Base-by-base conservation (phyloP, 169 alveolate species). In the Theileria equi region DNA sequence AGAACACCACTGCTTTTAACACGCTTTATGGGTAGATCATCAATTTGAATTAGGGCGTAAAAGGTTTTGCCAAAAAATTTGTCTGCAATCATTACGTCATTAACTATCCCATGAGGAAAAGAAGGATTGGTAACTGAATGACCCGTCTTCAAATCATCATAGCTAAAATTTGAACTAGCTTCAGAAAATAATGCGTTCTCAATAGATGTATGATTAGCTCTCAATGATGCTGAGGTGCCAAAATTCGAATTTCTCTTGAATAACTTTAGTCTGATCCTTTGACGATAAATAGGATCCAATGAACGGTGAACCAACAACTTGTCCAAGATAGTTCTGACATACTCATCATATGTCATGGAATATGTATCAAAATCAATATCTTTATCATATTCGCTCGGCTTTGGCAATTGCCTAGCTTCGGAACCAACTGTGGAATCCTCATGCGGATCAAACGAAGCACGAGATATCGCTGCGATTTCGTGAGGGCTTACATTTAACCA, bases 1-100 rank as follows among this genome's bases (percentile, higher is more conserved):
- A 85, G 59, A n/a, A 85, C 79, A 21, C 88, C 92, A 4, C 88
- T 79, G 45, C 89, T 67, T 38, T 85, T 85, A 25, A 85, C 68
- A 53, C 85, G 73, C 52, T 63, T 80, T 1, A 85, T 44, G 6
- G 67, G 57, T 48, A 50, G 59, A 21, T 80, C 69, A 48, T 85
- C 92, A 44, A 85, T 72, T 53, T 85, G 88, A 21, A 85, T 61
- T 40, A 81, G 66, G 4, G 88, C 84, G 49, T 84, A 85, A 11
- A 85, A 77, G 26, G 86, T 66, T 44, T 61, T 69, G 28, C 77
- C 86, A 36, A 77, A 77, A 35, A 23, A 40, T 21, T 62, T 25
- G 50, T 68, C 86, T 32, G 86, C 81, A 10, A 77, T 59, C 28
- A 77, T 77, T 23, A 77, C 77, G 68, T 77, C 86, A 63, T 77